These are phyloP conservation scores for Periconia macrospinosa DNA, from an alignment of 2,329 filamentous ascomycete genomes.

Conservation along the genomic window DNA sequence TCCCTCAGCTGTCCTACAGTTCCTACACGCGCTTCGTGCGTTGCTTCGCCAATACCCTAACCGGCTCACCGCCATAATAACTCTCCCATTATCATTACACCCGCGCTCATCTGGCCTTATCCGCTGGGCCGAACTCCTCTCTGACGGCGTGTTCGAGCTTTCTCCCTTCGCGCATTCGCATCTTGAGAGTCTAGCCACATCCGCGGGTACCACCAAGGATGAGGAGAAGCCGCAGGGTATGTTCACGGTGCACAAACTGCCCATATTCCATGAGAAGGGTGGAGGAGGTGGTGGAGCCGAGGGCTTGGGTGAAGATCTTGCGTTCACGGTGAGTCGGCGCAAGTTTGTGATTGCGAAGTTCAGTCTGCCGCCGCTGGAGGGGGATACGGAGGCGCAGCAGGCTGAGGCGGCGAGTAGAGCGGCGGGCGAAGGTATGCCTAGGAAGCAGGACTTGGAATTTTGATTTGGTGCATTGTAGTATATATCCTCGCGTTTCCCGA, in stretches of 20 bases:
- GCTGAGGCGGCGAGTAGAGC: conserved; percentile 43
- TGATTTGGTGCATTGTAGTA: conserved; percentile 6
- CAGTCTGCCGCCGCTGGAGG: conserved; percentile 83
- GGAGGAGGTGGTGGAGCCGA: conserved; percentile 69
- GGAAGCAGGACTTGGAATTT: conserved; percentile 69
- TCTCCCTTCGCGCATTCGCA: conserved; percentile 68
- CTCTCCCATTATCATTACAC: conserved; percentile 78
- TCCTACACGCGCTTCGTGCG: conserved; percentile 76
- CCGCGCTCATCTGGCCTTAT: conserved; percentile 75
- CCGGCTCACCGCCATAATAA: conserved; percentile 71
- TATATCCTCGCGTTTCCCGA: background rate
- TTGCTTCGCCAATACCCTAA: conserved; percentile 69
- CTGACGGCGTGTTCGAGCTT: conserved; percentile 84
- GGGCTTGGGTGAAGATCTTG: conserved; percentile 77
- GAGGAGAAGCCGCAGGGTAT: conserved; percentile 85
- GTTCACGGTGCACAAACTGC: conserved; percentile 78
- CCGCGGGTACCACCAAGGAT: conserved; percentile 55
- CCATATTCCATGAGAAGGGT: conserved; percentile 84
- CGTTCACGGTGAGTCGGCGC: conserved; percentile 82
- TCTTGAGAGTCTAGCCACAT: conserved; percentile 52
- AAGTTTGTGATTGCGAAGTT: conserved; percentile 87
- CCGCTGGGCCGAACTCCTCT: conserved; percentile 82
- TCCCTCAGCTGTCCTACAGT: conserved; percentile 75
- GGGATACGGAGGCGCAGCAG: conserved; percentile 64
- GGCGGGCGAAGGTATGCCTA: conserved; percentile 52